A percentile compares a stretch with the other conserved stretches of the same genome.
Evolutionary conservation across 768 basidiomycete genomes (phyloP).

Genomic region (Solioccasus polychromus): DNA sequence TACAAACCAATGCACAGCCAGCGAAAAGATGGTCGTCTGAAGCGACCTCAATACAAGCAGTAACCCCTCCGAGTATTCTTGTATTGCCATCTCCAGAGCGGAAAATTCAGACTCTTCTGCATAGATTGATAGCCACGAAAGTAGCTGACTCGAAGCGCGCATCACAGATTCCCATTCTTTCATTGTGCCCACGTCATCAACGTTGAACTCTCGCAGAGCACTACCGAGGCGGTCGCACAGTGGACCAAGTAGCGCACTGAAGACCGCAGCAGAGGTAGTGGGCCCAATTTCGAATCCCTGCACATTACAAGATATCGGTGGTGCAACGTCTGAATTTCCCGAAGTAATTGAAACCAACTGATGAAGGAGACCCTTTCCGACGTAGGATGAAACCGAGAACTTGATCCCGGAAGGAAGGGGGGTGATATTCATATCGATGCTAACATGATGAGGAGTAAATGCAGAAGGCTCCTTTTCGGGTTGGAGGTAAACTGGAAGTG

Average conservation of each 20-base stretch:
- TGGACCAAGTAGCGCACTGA: slow-evolving; percentile 45
- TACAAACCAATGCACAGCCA: slow-evolving; percentile 59
- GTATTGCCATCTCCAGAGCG: slow-evolving; percentile 32
- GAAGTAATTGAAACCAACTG: slow-evolving; percentile 48
- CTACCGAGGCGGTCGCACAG: slow-evolving; percentile 45
- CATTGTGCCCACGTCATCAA: slow-evolving; percentile 18
- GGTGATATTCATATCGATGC: slow-evolving; percentile 51
- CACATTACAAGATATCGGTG: slow-evolving; percentile 32
- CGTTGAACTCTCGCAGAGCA: slow-evolving; percentile 34
- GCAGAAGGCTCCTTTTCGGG: slow-evolving; percentile 7
- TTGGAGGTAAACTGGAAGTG: slow-evolving; percentile 16
- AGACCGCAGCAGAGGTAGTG: slow-evolving; percentile 39
- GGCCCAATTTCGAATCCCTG: slow-evolving; percentile 45
- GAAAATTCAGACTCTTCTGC: slow-evolving; percentile 33
- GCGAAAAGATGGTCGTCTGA: slow-evolving; percentile 32
- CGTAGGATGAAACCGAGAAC: slow-evolving; percentile 51
- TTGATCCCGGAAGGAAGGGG: slow-evolving; percentile 49
- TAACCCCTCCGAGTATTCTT: slow-evolving; percentile 38
- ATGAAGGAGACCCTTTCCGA: slow-evolving; percentile 57
- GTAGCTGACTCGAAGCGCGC: slow-evolving; percentile 41
- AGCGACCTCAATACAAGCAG: slow-evolving; percentile 38
- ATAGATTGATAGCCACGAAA: slow-evolving; percentile 44
- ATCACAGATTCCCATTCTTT: slow-evolving; percentile 41
- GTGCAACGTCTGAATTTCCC: slow-evolving; percentile 20
- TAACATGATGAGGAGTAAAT: slow-evolving; percentile 22